Conservation (phyloP, 2,329 filamentous ascomycete genomes). For the Rhynchosporium graminicola region DNA sequence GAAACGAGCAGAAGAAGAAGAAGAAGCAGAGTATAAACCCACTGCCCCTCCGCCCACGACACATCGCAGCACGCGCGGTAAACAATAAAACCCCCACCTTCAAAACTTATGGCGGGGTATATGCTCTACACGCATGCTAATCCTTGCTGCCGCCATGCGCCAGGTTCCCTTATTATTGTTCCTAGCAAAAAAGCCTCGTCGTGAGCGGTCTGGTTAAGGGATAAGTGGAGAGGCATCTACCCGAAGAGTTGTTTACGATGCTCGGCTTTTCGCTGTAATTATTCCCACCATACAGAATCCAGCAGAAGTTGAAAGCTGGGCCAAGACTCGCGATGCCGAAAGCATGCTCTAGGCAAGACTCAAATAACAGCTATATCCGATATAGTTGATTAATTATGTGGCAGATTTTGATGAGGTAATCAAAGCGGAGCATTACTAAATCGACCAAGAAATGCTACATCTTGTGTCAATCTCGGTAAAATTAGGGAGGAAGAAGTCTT, state of each 20-base stretch:
- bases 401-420: too few species aligned
- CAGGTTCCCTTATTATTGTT: slow-evolving; percentile 20
- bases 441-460: not conserved
- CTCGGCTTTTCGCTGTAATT: slow-evolving; percentile 7
- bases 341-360: too few species aligned
- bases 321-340: not conserved
- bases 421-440: too few species aligned
- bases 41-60: slow-evolving; percentile 10
- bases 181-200: slow-evolving; percentile 7
- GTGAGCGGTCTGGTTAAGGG: too few species aligned
- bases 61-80: not conserved
- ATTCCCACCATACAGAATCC: slow-evolving; percentile 16
- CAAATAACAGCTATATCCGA: too few species aligned
- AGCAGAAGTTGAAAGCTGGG: not conserved
- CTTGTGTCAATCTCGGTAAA: not conserved
- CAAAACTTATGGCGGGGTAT: slow-evolving; percentile 19
- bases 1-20: not conserved
- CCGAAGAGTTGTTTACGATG: not conserved
- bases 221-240: too few species aligned
- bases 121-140: not conserved
- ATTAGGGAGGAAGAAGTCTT: not conserved
- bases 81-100: slow-evolving; percentile 8
- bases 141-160: slow-evolving; percentile 5
- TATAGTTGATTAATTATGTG: too few species aligned
- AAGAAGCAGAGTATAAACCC: not conserved